phyloP scores from a whole-genome alignment of 495 filamentous ascomycete genomes.

The Lasiosphaeria ovina region DNA sequence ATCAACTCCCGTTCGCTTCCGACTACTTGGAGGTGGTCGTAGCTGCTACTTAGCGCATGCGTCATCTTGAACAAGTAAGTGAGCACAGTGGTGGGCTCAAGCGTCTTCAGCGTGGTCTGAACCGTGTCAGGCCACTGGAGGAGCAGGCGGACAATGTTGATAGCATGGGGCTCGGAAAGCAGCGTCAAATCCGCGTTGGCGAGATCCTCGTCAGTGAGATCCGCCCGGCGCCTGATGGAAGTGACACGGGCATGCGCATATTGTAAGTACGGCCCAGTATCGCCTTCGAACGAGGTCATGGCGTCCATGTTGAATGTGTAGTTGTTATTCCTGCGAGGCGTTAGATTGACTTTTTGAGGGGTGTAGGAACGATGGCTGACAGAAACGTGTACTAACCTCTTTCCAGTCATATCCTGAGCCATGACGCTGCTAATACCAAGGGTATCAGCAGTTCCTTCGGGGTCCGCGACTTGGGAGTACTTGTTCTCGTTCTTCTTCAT shows the following conservation, averaged over 20 bases:
- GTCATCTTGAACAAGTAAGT: conserved; percentile 89
- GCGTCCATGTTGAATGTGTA: conserved; percentile 62
- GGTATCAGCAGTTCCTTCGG: conserved; percentile 53
- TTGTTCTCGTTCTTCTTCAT: conserved; percentile 62
- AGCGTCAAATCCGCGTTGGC: conserved; percentile 55
- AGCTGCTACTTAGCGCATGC: conserved; percentile 77
- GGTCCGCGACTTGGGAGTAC: conserved; percentile 58
- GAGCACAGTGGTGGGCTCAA: conserved; percentile 66
- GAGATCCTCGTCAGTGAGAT: conserved; percentile 52
- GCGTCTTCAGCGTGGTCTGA: conserved; percentile 60
- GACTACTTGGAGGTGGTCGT: conserved; percentile 76
- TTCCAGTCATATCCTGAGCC: conserved; percentile 65
- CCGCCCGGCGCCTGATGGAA: conserved; percentile 57
- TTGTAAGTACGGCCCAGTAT: conserved; percentile 68
- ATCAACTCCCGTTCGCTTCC: conserved; percentile 68
- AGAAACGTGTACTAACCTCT: conserved; percentile 45
- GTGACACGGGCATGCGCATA: conserved; percentile 66
- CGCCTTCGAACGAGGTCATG: conserved; percentile 70
- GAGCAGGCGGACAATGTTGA: conserved; percentile 59
- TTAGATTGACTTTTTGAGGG: background rate
- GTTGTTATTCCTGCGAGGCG: conserved; percentile 52
- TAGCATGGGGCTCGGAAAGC: conserved; percentile 58
- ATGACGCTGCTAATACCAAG: conserved; percentile 63
- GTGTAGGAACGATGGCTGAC: background rate
- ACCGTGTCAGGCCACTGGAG: conserved; percentile 65